phyloP scores from a whole-genome alignment of 352 stramenopile species.

The Halophytophthora polymorphica region DNA sequence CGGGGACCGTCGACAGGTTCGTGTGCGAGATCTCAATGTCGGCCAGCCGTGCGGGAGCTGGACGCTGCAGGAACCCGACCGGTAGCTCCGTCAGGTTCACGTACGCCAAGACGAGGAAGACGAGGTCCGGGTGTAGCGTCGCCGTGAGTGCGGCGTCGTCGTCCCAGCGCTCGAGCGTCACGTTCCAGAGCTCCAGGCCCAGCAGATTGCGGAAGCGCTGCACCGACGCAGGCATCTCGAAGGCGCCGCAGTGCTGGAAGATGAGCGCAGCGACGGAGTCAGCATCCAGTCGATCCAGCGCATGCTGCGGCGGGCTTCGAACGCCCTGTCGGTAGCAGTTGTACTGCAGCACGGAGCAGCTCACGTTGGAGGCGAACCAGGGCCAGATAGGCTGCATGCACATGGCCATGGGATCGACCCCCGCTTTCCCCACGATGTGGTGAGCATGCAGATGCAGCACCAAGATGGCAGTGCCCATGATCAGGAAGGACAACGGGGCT shows the following conservation, averaged over 20 bases:
- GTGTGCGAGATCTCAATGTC: not conserved
- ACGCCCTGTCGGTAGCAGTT: constrained; percentile 28
- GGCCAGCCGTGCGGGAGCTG: constrained; percentile 17
- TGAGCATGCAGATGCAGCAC: constrained; percentile 14
- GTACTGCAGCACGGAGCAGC: constrained; percentile 35
- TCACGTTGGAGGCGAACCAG: constrained; percentile 40
- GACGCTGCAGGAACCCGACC: constrained; percentile 23
- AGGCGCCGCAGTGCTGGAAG: constrained; percentile 37
- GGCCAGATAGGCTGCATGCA: constrained; percentile 31
- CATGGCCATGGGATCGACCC: constrained; percentile 9
- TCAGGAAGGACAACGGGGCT: constrained; percentile 16
- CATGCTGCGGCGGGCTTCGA: not conserved
- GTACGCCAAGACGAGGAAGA: constrained; percentile 31
- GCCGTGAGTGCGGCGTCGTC: constrained; percentile 29
- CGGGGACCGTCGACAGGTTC: not conserved
- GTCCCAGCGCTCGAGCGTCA: constrained; percentile 39
- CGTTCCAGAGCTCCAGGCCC: constrained; percentile 57
- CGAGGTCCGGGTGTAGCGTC: constrained; percentile 20
- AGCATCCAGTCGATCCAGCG: constrained; percentile 23
- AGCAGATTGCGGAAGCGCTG: constrained; percentile 40
- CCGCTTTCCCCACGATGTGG: constrained; percentile 1
- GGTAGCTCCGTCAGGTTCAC: constrained; percentile 47
- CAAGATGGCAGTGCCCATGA: constrained; percentile 8
- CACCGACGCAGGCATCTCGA: constrained; percentile 37
- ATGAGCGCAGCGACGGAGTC: constrained; percentile 25